Conservation (phyloP, 495 filamentous ascomycete genomes). For the Xylaria nigripes region DNA sequence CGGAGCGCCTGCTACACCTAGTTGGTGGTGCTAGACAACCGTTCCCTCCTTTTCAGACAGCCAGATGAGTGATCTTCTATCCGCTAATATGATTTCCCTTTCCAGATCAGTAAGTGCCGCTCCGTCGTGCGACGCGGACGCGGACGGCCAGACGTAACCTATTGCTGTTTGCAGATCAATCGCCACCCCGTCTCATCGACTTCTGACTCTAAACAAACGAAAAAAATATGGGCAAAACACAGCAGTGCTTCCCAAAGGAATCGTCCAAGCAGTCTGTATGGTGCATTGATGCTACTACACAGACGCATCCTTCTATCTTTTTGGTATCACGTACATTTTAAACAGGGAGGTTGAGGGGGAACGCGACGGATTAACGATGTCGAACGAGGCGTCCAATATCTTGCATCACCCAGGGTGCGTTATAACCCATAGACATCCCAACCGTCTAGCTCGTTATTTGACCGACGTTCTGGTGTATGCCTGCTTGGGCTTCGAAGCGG, state of each 20-base stretch:
- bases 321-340: constrained; percentile 16
- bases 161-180: constrained; percentile 3
- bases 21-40: not conserved
- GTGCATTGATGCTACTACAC: not conserved
- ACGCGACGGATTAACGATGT: not conserved
- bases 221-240: not conserved
- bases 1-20: not conserved
- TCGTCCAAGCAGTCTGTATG: constrained; percentile 3
- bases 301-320: constrained; percentile 12
- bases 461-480: constrained; percentile 6
- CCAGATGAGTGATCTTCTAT: not conserved
- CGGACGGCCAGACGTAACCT: not conserved
- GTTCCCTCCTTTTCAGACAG: not conserved
- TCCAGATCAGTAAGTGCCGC: not conserved
- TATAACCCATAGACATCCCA: constrained; percentile 48
- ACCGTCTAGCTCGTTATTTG: constrained; percentile 35
- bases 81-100: not conserved
- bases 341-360: constrained; percentile 1
- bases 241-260: not conserved
- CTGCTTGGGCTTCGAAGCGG: constrained; percentile 15
- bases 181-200: not conserved
- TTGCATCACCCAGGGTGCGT: constrained; percentile 10
- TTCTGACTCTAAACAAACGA: constrained; percentile 11
- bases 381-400: not conserved
- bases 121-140: not conserved